Evolutionary conservation across 305 asterid genomes (phyloP), one percentile per base, ranked within the genome.

Genomic region (Andrographis paniculata): DNA sequence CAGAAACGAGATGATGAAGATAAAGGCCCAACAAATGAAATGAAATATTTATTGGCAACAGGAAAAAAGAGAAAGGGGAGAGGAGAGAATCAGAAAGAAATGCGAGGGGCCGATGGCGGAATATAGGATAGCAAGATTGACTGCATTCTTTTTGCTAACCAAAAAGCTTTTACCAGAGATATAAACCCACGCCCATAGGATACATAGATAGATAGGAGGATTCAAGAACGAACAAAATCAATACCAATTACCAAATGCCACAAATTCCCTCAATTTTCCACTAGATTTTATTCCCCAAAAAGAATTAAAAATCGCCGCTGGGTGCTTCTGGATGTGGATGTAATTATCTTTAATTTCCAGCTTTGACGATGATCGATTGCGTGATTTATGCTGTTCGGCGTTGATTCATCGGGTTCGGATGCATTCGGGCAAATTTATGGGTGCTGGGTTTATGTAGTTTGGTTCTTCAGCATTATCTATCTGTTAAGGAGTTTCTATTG

Each of bases 41-140:
- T 27, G 10, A 27, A 9, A 33, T 13, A 33, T 33, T 33, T 13
- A 33, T 33, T 2, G 38, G 12, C 38, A 33, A 33, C 4, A 5
- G 38, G 38, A 33, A 33, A 33, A 33, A 33, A 33, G 11, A 10
- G n/a, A 33, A 33, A 33, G 11, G 11, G n/a, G 12, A 33, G 12
- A 33, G 38, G 38, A 39, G 67, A 68, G 88, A 73, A 68, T 66
- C 66, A 60, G 84, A 76, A 72, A 71, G 70, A 79, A 73, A 58
- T 43, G 77, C 84, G 76, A 70, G 63, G 70, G 71, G 67, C 82
- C 82, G 61, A 77, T 43, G 50, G 51, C 63, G 37, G 30, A 59
- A 59, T 62, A 8, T 45, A 42, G 58, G 14, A 37, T 53, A 39
- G 35, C 47, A 45, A 35, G 24, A 58, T 48, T 68, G 54, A 63